A percentile compares a stretch with the other conserved stretches of the same genome.
phyloP scores from a whole-genome alignment of 2,329 filamentous ascomycete genomes.

The Didymella exigua region DNA sequence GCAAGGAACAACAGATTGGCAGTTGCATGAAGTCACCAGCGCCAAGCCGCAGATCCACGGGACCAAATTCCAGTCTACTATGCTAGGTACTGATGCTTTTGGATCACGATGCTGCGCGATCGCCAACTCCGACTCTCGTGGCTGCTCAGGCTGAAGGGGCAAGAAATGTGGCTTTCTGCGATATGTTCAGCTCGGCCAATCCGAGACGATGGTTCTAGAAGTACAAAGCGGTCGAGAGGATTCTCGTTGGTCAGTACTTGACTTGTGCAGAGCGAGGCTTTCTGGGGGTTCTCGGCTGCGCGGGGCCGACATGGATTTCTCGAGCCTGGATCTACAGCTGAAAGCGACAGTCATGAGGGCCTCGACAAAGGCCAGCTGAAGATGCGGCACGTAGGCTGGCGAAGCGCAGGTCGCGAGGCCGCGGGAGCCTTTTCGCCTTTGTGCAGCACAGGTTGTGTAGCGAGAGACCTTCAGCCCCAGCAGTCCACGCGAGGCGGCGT shows the following conservation, averaged over 20 bases:
- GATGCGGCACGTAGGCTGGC: not conserved
- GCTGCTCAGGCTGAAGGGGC: slow-evolving; percentile 5
- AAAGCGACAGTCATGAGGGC: not conserved
- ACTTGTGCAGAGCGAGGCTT: not conserved
- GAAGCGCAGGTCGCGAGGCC: not conserved
- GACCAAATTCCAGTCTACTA: not conserved
- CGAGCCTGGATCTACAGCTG: slow-evolving; percentile 10
- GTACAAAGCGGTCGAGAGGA: not conserved
- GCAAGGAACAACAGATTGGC: not conserved
- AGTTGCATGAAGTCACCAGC: slow-evolving; percentile 1
- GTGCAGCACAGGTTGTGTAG: slow-evolving; percentile 1
- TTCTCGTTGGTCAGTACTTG: not conserved
- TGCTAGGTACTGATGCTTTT: not conserved
- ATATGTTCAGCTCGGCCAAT: slow-evolving; percentile 2
- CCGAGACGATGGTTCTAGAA: not conserved
- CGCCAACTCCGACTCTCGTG: slow-evolving; percentile 4
- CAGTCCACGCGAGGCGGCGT: not conserved
- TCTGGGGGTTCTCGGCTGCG: slow-evolving; percentile 7
- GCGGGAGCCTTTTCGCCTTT: slow-evolving; percentile 1
- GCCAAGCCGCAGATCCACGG: not conserved
- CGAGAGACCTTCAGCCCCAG: not conserved
- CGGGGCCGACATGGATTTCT: slow-evolving; percentile 7
- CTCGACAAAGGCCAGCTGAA: not conserved
- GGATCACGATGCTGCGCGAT: not conserved
- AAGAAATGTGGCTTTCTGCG: not conserved